Percentiles rank a stretch among this genome's conserved stretches.
Evolutionary conservation across 169 alveolate genomes (phyloP).

Genomic region (Plasmodium falciparum): DNA sequence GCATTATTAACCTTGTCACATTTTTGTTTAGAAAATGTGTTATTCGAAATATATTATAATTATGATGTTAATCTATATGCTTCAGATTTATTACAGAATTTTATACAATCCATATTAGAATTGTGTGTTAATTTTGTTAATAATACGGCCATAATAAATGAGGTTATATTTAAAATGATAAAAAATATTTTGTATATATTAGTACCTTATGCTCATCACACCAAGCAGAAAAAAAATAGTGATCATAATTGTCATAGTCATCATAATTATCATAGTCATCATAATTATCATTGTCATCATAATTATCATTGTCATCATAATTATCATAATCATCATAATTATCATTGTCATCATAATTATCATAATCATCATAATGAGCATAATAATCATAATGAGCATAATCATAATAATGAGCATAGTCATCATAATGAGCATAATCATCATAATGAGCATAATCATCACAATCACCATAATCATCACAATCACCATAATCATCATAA

Average conservation of each 20-base stretch:
- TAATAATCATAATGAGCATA: no score
- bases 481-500: no score
- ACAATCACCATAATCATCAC: no score
- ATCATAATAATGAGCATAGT: no score
- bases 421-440: not conserved
- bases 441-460: no score
- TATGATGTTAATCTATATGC: slow-evolving; percentile 75
- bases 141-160: slow-evolving; percentile 63
- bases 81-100: slow-evolving; percentile 59
- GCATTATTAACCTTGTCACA: slow-evolving; percentile 53
- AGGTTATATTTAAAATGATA: slow-evolving; percentile 51
- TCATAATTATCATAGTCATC: no score
- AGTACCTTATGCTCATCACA: slow-evolving; percentile 17
- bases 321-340: not conserved
- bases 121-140: slow-evolving; percentile 57
- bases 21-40: slow-evolving; percentile 62
- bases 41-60: slow-evolving; percentile 63
- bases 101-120: slow-evolving; percentile 24
- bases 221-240: not conserved
- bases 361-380: no score
- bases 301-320: not conserved
- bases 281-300: not conserved
- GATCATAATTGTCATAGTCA: not conserved
- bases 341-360: not conserved
- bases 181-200: slow-evolving; percentile 51